These are phyloP conservation scores for Leishmania braziliensis DNA, from an alignment of 208 protist genomes.

Conservation along the genomic window DNA sequence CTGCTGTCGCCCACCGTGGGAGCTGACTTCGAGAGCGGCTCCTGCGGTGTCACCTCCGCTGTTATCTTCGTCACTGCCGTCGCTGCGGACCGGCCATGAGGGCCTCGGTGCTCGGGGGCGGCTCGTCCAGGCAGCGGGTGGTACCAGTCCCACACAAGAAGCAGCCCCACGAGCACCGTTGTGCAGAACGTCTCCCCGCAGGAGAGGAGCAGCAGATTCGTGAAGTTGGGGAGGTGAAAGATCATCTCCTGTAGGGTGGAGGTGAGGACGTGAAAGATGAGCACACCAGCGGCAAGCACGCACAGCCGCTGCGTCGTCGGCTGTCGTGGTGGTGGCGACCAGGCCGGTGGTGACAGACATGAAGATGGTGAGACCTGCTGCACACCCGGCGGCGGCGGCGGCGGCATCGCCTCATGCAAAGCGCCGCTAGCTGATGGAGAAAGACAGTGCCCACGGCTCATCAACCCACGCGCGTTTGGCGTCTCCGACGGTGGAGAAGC, in stretches of 20 bases:
- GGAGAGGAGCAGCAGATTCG: constrained; percentile 45
- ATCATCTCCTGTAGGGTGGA: constrained; percentile 52
- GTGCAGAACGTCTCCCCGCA: constrained; percentile 41
- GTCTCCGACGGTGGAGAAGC: not conserved
- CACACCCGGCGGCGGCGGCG: not conserved
- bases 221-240: constrained; percentile 63
- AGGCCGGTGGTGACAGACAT: not conserved
- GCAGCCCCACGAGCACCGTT: constrained; percentile 26
- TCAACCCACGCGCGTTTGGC: not conserved
- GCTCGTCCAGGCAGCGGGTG: not conserved
- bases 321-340: not conserved
- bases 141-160: constrained; percentile 20
- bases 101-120: not conserved
- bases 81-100: not conserved
- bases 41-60: not conserved
- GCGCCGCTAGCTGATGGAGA: not conserved
- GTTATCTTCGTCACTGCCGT: not conserved
- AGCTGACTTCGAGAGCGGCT: not conserved
- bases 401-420: not conserved
- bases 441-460: not conserved
- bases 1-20: not conserved
- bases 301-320: constrained; percentile 32
- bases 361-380: not conserved
- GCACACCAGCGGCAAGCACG: constrained; percentile 24
- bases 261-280: constrained; percentile 52